These are phyloP conservation scores for Leccinellum albellum DNA, from an alignment of 768 basidiomycete species.

Conservation along the genomic window DNA sequence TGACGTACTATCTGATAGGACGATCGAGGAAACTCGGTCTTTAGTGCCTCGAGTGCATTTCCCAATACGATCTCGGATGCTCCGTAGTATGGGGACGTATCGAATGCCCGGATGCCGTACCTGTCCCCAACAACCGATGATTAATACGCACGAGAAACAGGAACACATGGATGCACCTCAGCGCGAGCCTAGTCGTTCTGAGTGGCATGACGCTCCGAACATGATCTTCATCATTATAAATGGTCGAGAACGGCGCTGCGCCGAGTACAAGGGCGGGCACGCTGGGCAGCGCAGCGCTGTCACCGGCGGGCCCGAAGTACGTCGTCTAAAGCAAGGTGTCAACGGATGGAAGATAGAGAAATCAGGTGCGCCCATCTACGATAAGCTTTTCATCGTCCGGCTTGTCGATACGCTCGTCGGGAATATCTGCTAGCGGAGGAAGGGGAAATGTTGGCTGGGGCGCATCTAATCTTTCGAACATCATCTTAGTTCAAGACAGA, in stretches of 20 bases:
- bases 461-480: conserved; percentile 42
- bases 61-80: conserved; percentile 77
- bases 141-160: not conserved
- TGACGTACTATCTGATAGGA: conserved; percentile 66
- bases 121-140: conserved; percentile 33
- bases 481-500: conserved; percentile 10
- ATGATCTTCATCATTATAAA: conserved; percentile 62
- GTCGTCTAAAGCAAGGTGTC: conserved; percentile 24
- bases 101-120: conserved; percentile 78
- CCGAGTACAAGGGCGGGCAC: conserved; percentile 62
- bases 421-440: conserved; percentile 38
- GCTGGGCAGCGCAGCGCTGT: conserved; percentile 29
- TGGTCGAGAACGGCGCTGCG: conserved; percentile 62
- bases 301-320: conserved; percentile 27
- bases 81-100: conserved; percentile 80
- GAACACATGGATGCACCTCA: conserved; percentile 48
- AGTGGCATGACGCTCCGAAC: conserved; percentile 55
- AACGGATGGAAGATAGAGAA: not conserved
- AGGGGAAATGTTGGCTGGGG: conserved; percentile 38
- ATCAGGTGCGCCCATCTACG: conserved; percentile 26
- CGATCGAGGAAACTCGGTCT: conserved; percentile 68
- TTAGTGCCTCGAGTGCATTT: conserved; percentile 54
- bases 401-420: conserved; percentile 40
- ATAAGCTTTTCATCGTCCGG: conserved; percentile 32
- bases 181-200: conserved; percentile 66